Evolutionary conservation across 139 green algal genomes (phyloP), one percentile per base, ranked within the genome.

Genomic region (Micractinium sp.): DNA sequence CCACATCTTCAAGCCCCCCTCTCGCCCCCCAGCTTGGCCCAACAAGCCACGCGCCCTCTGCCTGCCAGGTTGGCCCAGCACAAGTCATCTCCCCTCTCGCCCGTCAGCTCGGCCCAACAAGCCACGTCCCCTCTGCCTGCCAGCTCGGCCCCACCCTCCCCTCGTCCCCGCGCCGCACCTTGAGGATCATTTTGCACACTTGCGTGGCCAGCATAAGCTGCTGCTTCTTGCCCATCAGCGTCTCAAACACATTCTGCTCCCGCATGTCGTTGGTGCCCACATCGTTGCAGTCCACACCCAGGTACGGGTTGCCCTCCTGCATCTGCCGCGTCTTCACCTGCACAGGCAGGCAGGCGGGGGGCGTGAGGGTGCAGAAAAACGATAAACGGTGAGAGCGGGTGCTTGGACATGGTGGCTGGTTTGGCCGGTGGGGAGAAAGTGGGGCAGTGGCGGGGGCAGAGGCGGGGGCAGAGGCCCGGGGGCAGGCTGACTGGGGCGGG

Each of bases 181-280:
- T 99, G 15, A 99, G 91, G 82, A 99, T 99, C 97, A 99, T 99
- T 92, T 99, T 99, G 94, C 98, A 99, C 38, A 99, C 97, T 93
- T 98, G 98, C 19, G 98, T 99, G 4, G 98, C 98, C 53, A 99
- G 94, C 91, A 98, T 96, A n/a, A 99, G 93, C 94, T 99, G 97
- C 93, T 99, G 97, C 94, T 97, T 97, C 94, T 99, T 99, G n/a
- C 97, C 97, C 2, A 98, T 96, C 36, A 99, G 92, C 29, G 98
- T 99, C 91, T 99, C 98, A 94, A 99, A 99, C 31, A 99, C 98
- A 88, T 98, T 97, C 91, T 99, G 98, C 92, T 98, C 92, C 61
- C 94, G 93, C 98, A 99, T 99, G 96, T 99, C 98, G 81, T 97
- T 97, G 29, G 98, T 99, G 75, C 98, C 98, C 38, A 90, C 92